A percentile compares a stretch with the other conserved stretches of the same genome.
Evolutionary conservation across 1,139 yeast species (phyloP).

Genomic region (Schwanniomyces etchellsii): DNA sequence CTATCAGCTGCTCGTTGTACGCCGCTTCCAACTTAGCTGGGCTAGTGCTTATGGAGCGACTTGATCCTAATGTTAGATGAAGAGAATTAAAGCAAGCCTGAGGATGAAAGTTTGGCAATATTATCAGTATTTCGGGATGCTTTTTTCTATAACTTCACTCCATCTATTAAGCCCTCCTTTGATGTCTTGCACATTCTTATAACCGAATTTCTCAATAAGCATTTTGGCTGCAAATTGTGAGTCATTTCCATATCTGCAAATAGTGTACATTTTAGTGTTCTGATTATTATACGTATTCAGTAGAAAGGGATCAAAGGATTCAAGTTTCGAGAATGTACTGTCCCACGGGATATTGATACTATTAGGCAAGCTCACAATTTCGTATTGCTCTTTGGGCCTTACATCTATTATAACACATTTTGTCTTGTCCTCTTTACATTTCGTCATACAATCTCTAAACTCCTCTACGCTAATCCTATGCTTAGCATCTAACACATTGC

Average conservation of each 20-base stretch:
- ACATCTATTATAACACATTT: conserved; percentile 58
- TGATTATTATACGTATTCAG: conserved; percentile 19
- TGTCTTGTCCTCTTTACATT: conserved; percentile 9
- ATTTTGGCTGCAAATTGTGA: conserved; percentile 71
- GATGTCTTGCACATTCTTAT: conserved; percentile 55
- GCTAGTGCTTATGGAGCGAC: conserved; percentile 55
- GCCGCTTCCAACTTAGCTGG: conserved; percentile 70
- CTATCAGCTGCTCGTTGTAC: conserved; percentile 48
- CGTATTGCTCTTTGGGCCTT: conserved; percentile 72
- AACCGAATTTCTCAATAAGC: conserved; percentile 46
- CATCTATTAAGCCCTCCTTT: conserved; percentile 75
- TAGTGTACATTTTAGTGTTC: conserved; percentile 30
- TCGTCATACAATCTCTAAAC: conserved; percentile 14
- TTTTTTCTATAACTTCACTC: conserved; percentile 55
- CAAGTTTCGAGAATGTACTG: conserved; percentile 32
- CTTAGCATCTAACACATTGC: conserved; percentile 34
- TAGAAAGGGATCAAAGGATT: conserved; percentile 17
- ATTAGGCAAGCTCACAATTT: conserved; percentile 54
- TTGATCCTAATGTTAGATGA: conserved; percentile 22
- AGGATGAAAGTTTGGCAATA: not conserved
- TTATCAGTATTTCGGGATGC: conserved; percentile 61
- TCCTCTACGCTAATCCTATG: conserved; percentile 48
- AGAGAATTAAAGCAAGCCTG: conserved; percentile 1
- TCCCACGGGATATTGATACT: conserved; percentile 64
- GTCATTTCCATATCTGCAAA: conserved; percentile 90